These are phyloP conservation scores for Salix viminalis DNA, from an alignment of 345 rosid genomes.

Conservation along the genomic window DNA sequence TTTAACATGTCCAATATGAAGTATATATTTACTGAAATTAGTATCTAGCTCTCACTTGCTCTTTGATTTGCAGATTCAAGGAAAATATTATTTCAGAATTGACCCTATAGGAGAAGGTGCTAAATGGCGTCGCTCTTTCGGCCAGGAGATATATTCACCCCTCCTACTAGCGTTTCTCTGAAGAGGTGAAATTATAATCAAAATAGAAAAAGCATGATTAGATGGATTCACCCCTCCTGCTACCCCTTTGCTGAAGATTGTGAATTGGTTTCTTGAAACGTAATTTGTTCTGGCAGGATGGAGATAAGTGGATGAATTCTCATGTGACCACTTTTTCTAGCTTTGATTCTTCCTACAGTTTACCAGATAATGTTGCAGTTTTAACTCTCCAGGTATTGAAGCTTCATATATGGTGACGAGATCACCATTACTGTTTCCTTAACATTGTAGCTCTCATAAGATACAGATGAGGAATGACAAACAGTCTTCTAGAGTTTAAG, in stretches of 20 bases:
- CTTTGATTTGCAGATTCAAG: constrained; percentile 59
- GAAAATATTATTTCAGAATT: constrained; percentile 80
- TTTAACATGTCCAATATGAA: background rate
- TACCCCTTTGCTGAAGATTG: background rate
- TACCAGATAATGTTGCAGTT: constrained; percentile 79
- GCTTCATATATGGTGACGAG: background rate
- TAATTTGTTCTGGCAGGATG: constrained; percentile 46
- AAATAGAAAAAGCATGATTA: background rate
- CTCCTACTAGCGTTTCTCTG: constrained; percentile 77
- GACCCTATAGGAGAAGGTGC: constrained; percentile 91
- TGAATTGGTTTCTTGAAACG: constrained; percentile 11
- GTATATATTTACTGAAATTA: background rate
- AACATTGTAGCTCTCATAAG: background rate
- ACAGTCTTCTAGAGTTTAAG: background rate
- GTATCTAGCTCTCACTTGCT: constrained; percentile 1
- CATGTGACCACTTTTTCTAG: constrained; percentile 62
- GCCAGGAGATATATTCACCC: constrained; percentile 95
- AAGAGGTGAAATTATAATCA: constrained; percentile 46
- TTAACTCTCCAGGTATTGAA: constrained; percentile 71
- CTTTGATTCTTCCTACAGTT: constrained; percentile 66
- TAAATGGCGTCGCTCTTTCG: constrained; percentile 85
- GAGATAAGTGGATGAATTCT: constrained; percentile 49
- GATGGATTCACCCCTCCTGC: background rate
- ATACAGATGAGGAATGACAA: background rate
- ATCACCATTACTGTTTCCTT: background rate